These are phyloP conservation scores for Apiotrichum montevideense DNA, from an alignment of 1,284 basidiomycete genomes.

Conservation along the genomic window DNA sequence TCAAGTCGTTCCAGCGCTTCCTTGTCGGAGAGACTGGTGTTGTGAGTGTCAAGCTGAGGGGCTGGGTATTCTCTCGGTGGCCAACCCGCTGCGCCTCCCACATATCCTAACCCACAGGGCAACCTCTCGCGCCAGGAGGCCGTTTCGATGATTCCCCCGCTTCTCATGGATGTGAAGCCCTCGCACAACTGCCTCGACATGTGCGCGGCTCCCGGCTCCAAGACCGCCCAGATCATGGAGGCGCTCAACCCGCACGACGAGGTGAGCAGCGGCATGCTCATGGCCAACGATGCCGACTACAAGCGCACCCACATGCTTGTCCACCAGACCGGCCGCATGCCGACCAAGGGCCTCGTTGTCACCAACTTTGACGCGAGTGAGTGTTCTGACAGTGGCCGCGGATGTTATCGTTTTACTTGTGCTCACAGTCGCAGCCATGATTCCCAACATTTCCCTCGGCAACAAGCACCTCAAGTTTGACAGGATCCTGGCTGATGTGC, in stretches of 20 bases:
- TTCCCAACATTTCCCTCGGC: constrained; percentile 61
- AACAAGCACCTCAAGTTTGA: constrained; percentile 67
- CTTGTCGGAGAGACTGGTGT: constrained; percentile 98
- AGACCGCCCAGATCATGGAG: constrained; percentile 52
- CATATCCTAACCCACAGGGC: constrained; percentile 54
- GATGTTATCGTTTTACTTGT: background rate
- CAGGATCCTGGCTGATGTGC: constrained; percentile 92
- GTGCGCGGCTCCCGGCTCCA: constrained; percentile 99
- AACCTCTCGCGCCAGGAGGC: constrained; percentile 96
- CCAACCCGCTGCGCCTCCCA: too few species aligned
- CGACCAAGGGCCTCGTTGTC: constrained; percentile 85
- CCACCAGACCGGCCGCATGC: constrained; percentile 92
- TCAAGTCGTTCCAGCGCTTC: constrained; percentile 94
- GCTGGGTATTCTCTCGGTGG: too few species aligned
- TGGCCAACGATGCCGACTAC: constrained; percentile 58
- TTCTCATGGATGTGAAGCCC: constrained; percentile 89
- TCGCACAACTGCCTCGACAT: constrained; percentile 87
- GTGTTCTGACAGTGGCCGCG: constrained; percentile 5
- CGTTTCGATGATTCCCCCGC: constrained; percentile 96
- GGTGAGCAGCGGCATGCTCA: constrained; percentile 41
- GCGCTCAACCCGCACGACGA: constrained; percentile 46
- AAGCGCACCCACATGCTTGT: constrained; percentile 95
- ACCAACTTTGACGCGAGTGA: constrained; percentile 86
- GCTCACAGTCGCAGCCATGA: constrained; percentile 52
- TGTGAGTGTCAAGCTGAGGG: constrained; percentile 50